A percentile compares a stretch with the other conserved stretches of the same genome.
Conservation (phyloP, 2,329 filamentous ascomycete genomes). For the Verticillium nonalfalfae region DNA sequence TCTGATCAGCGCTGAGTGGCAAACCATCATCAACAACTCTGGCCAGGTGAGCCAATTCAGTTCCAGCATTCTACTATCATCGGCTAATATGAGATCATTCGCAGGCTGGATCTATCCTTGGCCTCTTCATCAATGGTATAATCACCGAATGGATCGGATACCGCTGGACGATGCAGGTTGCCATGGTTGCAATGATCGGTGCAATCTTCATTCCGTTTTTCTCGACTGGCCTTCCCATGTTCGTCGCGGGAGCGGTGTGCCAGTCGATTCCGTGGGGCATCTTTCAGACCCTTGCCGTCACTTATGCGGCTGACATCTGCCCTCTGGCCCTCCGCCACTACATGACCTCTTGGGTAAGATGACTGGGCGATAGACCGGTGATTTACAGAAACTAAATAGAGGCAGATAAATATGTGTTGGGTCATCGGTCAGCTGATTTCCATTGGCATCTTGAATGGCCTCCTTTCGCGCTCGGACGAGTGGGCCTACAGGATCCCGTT, state of each 20-base stretch:
- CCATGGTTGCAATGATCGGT: slow-evolving; percentile 30
- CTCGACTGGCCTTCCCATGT: slow-evolving; percentile 36
- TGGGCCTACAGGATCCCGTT: slow-evolving; percentile 37
- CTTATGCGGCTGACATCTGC: slow-evolving; percentile 32
- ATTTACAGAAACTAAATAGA: too few species aligned
- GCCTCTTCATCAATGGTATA: slow-evolving; percentile 34
- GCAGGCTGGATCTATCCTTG: slow-evolving; percentile 33
- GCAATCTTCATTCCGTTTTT: slow-evolving; percentile 24
- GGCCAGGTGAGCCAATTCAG: slow-evolving; percentile 19
- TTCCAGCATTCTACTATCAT: too few species aligned
- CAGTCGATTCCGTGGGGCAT: slow-evolving; percentile 30
- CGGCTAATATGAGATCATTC: background rate
- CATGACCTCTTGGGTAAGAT: slow-evolving; percentile 32
- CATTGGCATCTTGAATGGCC: slow-evolving; percentile 28
- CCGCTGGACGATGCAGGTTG: slow-evolving; percentile 32
- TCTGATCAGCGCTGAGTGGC: slow-evolving; percentile 26
- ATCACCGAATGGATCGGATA: slow-evolving; percentile 31
- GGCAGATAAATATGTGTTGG: slow-evolving; percentile 30
- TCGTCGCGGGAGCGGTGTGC: slow-evolving; percentile 24
- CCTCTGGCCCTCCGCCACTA: slow-evolving; percentile 26
- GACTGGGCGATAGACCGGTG: slow-evolving; percentile 11
- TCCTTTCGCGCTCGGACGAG: slow-evolving; percentile 23
- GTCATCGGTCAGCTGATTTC: slow-evolving; percentile 33
- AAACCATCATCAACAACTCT: slow-evolving; percentile 34
- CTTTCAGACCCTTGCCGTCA: slow-evolving; percentile 30